These are phyloP conservation scores for Syncephalastrum sp. DNA, from an alignment of 371 early-diverging fungal species.

Conservation along the genomic window DNA sequence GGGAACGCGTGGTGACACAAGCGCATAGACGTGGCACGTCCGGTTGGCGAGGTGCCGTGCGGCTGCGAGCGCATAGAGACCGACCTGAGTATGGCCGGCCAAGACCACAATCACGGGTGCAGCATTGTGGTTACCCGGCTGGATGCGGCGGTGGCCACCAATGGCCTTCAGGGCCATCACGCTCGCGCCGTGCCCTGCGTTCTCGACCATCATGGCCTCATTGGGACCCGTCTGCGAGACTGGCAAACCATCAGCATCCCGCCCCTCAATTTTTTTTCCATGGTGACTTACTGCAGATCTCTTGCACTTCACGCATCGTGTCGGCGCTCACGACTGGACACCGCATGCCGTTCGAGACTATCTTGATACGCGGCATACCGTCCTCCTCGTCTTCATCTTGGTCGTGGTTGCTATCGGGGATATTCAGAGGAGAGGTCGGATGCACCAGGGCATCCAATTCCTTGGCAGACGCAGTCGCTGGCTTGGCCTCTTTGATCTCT, in stretches of 20 bases:
- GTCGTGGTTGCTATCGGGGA: neutral
- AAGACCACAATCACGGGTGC: slow-evolving; percentile 72
- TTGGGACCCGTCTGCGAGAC: slow-evolving; percentile 62
- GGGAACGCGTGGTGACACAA: slow-evolving; percentile 50
- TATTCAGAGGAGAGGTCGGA: too few relatives aligned
- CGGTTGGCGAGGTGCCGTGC: slow-evolving; percentile 76
- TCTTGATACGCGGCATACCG: slow-evolving; percentile 31
- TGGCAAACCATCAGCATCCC: neutral
- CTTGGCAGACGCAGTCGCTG: too few relatives aligned
- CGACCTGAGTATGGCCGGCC: slow-evolving; percentile 73
- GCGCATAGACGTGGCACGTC: slow-evolving; percentile 66
- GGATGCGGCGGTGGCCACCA: slow-evolving; percentile 70
- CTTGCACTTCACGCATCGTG: slow-evolving; percentile 66
- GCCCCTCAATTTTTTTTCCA: neutral
- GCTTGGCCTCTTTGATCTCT: too few relatives aligned
- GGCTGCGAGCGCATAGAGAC: slow-evolving; percentile 71
- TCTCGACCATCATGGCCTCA: slow-evolving; percentile 76
- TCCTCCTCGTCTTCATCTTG: neutral
- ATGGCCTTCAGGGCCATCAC: slow-evolving; percentile 74
- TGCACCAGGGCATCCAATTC: too few relatives aligned
- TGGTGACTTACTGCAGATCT: slow-evolving; percentile 38
- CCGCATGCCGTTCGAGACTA: slow-evolving; percentile 46
- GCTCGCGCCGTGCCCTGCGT: slow-evolving; percentile 75
- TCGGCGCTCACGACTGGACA: slow-evolving; percentile 56
- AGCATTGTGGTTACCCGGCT: slow-evolving; percentile 72